Evolutionary conservation across 345 rosid genomes (phyloP), one percentile per base, ranked within the genome.

Genomic region (Aquilaria yunnanensis): DNA sequence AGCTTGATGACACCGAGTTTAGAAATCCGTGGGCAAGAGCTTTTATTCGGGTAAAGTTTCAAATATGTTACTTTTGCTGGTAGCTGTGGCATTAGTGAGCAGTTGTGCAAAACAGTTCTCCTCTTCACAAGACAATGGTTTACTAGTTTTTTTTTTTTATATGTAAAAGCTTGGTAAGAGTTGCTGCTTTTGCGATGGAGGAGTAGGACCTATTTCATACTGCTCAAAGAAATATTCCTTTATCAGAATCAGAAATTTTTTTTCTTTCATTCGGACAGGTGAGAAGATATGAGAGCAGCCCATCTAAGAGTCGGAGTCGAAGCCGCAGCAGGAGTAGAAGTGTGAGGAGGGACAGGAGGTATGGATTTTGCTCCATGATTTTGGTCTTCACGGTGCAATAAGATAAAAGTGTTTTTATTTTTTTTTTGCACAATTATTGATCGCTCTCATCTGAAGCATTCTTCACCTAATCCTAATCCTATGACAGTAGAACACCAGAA

Each of bases 1-100:
- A 85, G 70, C 97, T 85, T 65, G 87, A 89, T 76, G 96, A 89
- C 45, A 86, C 90, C 3, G 93, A 86, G 76, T 89, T 89, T 75
- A 84, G 78, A 80, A 89, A 86, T 77, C 92, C 96, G 2, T 89
- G 93, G 96, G 85, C 93, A 37, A 84, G 82, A 76, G 74, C 75
- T 63, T 89, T 74, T 72, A 89, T 89, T n/a, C 77, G 85, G 92
- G 92, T 86, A 72, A 56, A 0, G 29, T 57, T 54, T 56, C 53
- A 23, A 16, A 60, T 49, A 34, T 1, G 3, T 14, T 30, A 53
- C 14, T 60, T 65, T 2, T 55, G 8, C 11, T 2, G 23, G 10
- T 9, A 55, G n/a, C 13, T 4, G 12, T 23, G 37, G 58, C 34
- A 9, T 3, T 29, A 5, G 12, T 55, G 4, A 29, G n/a, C 2